These are phyloP conservation scores for Penicillium sclerotigenum DNA, from an alignment of 2,329 filamentous ascomycete species.

Conservation along the genomic window DNA sequence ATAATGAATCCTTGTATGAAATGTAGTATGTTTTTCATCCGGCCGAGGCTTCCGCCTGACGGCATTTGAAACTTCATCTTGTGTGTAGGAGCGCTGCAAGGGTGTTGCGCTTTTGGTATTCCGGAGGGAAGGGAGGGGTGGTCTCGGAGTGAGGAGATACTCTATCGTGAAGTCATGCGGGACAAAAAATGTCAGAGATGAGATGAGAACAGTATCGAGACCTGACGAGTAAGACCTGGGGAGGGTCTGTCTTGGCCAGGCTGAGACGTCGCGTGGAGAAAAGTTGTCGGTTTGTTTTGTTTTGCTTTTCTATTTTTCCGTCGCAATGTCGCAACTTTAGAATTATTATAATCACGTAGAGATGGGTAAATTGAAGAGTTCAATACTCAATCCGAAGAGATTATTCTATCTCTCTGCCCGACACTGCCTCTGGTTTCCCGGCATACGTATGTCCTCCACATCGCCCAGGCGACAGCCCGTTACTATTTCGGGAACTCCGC, in stretches of 20 bases:
- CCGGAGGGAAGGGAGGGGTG: slow-evolving; percentile 1
- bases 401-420: neutral
- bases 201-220: neutral
- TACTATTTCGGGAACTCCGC: slow-evolving; percentile 24
- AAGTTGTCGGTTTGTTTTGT: slow-evolving; percentile 4
- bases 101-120: slow-evolving; percentile 18
- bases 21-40: slow-evolving; percentile 56
- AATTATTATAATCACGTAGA: neutral
- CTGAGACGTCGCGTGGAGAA: neutral
- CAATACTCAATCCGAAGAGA: neutral
- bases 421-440: neutral
- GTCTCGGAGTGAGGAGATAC: neutral
- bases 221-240: neutral
- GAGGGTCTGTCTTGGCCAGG: neutral
- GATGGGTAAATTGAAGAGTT: neutral
- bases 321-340: neutral
- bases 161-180: slow-evolving; percentile 9
- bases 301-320: neutral
- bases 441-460: neutral
- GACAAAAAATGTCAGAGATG: neutral
- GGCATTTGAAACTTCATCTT: slow-evolving; percentile 29
- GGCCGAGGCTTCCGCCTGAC: slow-evolving; percentile 47
- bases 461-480: slow-evolving; percentile 27
- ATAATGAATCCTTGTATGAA: slow-evolving; percentile 54
- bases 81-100: slow-evolving; percentile 14